These are phyloP conservation scores for Trametes sanguinea DNA, from an alignment of 768 basidiomycete genomes.

Conservation along the genomic window DNA sequence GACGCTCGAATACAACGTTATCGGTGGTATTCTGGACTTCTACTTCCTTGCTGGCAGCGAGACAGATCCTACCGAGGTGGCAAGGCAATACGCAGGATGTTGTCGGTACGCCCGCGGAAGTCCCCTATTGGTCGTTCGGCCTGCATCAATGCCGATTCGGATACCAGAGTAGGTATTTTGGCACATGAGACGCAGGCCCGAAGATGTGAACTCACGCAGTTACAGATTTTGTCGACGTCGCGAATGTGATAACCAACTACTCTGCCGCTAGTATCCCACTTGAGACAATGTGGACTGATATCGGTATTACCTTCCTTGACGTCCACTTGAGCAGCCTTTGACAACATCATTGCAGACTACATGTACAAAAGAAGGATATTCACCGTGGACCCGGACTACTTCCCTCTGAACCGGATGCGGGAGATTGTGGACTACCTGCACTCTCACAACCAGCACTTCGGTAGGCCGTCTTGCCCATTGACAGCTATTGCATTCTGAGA, in stretches of 20 bases:
- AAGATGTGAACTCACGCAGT: background rate
- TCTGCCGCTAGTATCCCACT: conserved; percentile 62
- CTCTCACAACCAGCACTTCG: conserved; percentile 55
- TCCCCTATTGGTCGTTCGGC: conserved; percentile 76
- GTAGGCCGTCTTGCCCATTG: conserved; percentile 35
- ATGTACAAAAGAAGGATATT: conserved; percentile 70
- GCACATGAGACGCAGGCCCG: background rate
- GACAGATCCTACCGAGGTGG: conserved; percentile 56
- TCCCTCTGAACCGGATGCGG: conserved; percentile 62
- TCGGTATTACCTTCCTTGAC: conserved; percentile 41
- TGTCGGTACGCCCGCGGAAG: conserved; percentile 66
- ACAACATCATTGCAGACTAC: conserved; percentile 49
- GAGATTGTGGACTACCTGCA: conserved; percentile 67
- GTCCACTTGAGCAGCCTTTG: background rate
- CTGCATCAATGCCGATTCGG: conserved; percentile 76
- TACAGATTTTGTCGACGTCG: conserved; percentile 62
- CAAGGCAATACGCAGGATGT: conserved; percentile 71
- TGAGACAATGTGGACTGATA: conserved; percentile 82
- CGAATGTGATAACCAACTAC: conserved; percentile 62
- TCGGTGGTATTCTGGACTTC: conserved; percentile 78
- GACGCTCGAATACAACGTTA: conserved; percentile 70
- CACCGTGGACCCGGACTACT: conserved; percentile 68
- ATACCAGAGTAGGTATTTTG: conserved; percentile 51
- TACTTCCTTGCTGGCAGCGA: conserved; percentile 75
- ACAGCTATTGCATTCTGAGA: background rate